A percentile compares a stretch with the other conserved stretches of the same genome.
These are phyloP conservation scores for Waitea zeae DNA, from an alignment of 1,284 basidiomycete genomes.

Conservation along the genomic window DNA sequence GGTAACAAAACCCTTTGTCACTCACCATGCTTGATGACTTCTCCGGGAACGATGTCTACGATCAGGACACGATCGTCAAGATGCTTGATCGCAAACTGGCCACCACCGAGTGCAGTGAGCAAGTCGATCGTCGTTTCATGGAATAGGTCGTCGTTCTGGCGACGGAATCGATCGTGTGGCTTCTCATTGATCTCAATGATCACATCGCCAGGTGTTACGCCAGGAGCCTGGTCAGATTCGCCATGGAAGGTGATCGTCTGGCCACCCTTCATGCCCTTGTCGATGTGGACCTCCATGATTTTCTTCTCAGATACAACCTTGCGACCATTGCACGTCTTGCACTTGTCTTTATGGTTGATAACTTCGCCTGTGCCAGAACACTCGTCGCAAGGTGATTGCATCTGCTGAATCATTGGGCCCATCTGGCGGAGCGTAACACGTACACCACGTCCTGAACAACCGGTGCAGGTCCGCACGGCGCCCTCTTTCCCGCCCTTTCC, in stretches of 20 bases:
- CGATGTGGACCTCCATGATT: conserved; percentile 96
- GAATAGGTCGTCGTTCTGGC: conserved; percentile 87
- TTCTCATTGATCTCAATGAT: conserved; percentile 97
- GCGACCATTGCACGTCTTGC: conserved; percentile 89
- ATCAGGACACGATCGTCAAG: conserved; percentile 84
- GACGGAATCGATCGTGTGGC: conserved; percentile 80
- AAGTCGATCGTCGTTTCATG: conserved; percentile 85
- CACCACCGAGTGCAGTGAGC: conserved; percentile 87
- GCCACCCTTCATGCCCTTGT: conserved; percentile 98
- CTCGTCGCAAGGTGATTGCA: conserved; percentile 90
- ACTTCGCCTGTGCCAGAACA: conserved; percentile 87
- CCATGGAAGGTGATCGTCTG: conserved; percentile 92
- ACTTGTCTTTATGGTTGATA: conserved; percentile 90
- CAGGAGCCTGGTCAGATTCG: conserved; percentile 93
- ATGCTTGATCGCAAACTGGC: conserved; percentile 83
- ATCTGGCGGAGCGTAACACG: conserved; percentile 88
- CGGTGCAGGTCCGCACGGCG: conserved; percentile 66
- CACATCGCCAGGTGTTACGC: conserved; percentile 86
- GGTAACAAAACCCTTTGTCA: too few species aligned
- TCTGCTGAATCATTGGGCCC: conserved; percentile 99
- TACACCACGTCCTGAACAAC: conserved; percentile 85
- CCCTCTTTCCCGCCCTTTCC: conserved; percentile 98
- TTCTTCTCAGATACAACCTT: conserved; percentile 94
- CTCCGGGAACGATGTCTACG: conserved; percentile 78
- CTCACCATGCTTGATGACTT: conserved; percentile 87